Conservation (phyloP, 2,329 filamentous ascomycete genomes). For the Ascochyta rabiei region DNA sequence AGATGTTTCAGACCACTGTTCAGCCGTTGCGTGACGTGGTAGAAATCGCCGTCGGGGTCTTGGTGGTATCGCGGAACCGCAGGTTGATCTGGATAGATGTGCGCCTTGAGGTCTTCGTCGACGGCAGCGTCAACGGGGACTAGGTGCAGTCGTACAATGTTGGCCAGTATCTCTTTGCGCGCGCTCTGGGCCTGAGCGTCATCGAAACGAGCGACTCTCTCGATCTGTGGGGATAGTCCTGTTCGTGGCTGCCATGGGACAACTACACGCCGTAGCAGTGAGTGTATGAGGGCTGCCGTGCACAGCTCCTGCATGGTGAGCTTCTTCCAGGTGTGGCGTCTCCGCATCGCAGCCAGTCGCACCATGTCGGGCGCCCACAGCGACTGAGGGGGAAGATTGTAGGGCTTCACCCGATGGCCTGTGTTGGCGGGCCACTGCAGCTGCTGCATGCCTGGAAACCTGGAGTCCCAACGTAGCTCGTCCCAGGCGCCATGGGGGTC, state of each 20-base stretch:
- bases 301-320: slow-evolving; percentile 49
- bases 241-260: slow-evolving; percentile 8
- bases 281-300: slow-evolving; percentile 49
- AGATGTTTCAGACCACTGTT: slow-evolving; percentile 39
- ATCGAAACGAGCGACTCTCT: slow-evolving; percentile 15
- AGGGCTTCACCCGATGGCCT: slow-evolving; percentile 35
- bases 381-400: slow-evolving; percentile 53
- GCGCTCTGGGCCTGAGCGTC: slow-evolving; percentile 2
- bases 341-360: slow-evolving; percentile 39
- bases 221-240: slow-evolving; percentile 31
- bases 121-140: slow-evolving; percentile 14
- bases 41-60: slow-evolving; percentile 47
- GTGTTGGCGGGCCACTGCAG: slow-evolving; percentile 51
- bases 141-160: slow-evolving; percentile 22
- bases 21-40: slow-evolving; percentile 35
- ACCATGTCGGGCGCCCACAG: slow-evolving; percentile 49
- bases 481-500: slow-evolving; percentile 30
- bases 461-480: slow-evolving; percentile 38
- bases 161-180: slow-evolving; percentile 23
- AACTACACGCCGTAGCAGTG: slow-evolving; percentile 36
- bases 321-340: slow-evolving; percentile 51
- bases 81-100: slow-evolving; percentile 13
- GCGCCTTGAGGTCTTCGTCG: slow-evolving; percentile 19
- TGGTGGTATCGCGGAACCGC: slow-evolving; percentile 45
- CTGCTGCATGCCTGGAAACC: slow-evolving; percentile 28